Conservation (phyloP, 768 basidiomycete genomes). For the Cyclocybe aegerita region DNA sequence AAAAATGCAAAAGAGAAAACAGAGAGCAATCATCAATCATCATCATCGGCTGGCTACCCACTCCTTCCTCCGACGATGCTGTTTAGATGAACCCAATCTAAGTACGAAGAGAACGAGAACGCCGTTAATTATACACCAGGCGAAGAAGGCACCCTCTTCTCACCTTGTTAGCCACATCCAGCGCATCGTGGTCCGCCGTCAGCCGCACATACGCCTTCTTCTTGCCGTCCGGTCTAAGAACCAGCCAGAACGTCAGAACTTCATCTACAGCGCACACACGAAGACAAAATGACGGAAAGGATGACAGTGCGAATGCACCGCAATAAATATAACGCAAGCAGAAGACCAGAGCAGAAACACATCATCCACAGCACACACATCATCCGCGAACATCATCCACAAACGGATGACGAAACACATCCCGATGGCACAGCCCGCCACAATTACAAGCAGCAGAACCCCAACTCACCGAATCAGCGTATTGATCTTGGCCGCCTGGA, state of each 20-base stretch:
- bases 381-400: too few relatives aligned
- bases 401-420: too few relatives aligned
- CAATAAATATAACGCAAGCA: too few relatives aligned
- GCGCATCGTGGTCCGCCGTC: conserved; percentile 92
- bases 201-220: conserved; percentile 99
- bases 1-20: not conserved
- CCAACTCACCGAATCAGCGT: conserved; percentile 87
- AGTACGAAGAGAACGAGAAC: not conserved
- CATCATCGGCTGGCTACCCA: not conserved
- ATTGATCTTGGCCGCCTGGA: conserved; percentile 95
- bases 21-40: not conserved
- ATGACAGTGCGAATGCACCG: too few relatives aligned
- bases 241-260: not conserved
- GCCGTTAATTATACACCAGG: conserved; percentile 1
- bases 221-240: conserved; percentile 86
- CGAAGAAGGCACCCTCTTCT: not conserved
- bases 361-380: too few relatives aligned
- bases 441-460: too few relatives aligned
- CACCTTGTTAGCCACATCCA: conserved; percentile 98
- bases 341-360: too few relatives aligned
- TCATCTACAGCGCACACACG: not conserved
- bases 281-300: too few relatives aligned
- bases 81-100: conserved; percentile 93
- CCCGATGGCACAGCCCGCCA: too few relatives aligned
- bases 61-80: not conserved